These are phyloP conservation scores for Cryptococcus amylolentus DNA, from an alignment of 1,284 basidiomycete genomes.

Conservation along the genomic window DNA sequence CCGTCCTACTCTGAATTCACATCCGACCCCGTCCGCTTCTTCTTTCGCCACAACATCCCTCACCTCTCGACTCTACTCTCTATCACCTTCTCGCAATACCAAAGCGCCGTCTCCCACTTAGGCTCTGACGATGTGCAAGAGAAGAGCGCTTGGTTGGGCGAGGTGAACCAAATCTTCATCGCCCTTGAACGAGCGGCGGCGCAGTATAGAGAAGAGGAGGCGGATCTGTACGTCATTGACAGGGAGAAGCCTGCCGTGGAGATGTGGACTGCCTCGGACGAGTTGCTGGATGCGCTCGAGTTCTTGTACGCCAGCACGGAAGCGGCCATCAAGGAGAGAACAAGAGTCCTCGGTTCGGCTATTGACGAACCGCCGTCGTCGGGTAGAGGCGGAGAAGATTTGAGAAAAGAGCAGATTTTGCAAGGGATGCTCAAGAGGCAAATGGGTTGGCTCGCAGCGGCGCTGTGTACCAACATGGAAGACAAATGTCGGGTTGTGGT, in stretches of 20 bases:
- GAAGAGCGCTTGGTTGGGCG: constrained; percentile 55
- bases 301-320: constrained; percentile 69
- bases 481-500: constrained; percentile 54
- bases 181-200: constrained; percentile 68
- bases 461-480: constrained; percentile 67
- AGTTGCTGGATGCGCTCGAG: constrained; percentile 66
- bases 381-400: not conserved
- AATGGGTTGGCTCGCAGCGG: constrained; percentile 66
- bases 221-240: constrained; percentile 71
- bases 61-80: constrained; percentile 46
- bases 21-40: constrained; percentile 75
- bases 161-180: constrained; percentile 69
- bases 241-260: constrained; percentile 58
- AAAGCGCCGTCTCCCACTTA: too few relatives aligned
- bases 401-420: constrained; percentile 22
- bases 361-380: constrained; percentile 33
- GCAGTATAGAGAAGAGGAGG: constrained; percentile 67
- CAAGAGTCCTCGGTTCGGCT: constrained; percentile 52
- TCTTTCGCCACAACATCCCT: constrained; percentile 70
- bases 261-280: constrained; percentile 76
- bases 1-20: constrained; percentile 51
- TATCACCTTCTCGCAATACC: constrained; percentile 24
- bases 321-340: constrained; percentile 52
- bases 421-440: constrained; percentile 55
- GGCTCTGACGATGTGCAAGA: constrained; percentile 9